Evolutionary conservation across 768 basidiomycete genomes (phyloP), one percentile per base, ranked within the genome.

Genomic region (Paxillus ammoniavirescens): DNA sequence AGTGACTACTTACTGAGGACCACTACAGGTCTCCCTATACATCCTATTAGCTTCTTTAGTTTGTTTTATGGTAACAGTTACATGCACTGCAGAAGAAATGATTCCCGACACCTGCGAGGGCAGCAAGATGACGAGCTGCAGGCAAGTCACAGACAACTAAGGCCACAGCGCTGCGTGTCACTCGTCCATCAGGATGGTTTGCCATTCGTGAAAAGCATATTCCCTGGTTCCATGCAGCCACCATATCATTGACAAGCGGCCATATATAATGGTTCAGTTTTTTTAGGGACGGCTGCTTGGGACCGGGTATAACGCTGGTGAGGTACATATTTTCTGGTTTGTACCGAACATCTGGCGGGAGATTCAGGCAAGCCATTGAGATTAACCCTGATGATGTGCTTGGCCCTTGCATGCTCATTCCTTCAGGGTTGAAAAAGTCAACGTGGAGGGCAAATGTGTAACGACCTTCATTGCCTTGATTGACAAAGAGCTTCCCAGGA

Each of bases 381-480:
- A 44, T 64, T 60, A 65, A 57, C 3, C 73, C 71, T 8, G 67
- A 50, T 3, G 68, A 72, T 0, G 59, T 48, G 15, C 59, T 56
- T 33, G 71, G 69, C 9, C 71, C 69, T 1, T 61, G 54, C 0
- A 40, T 8, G 33, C 59, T 69, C 55, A 68, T 68, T 0, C 55
- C 54, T 23, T 54, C 52, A 1, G 70, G 71, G 50, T 73, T 73
- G 65, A 73, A 73, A 46, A 56, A 69, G 52, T 75, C 73, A 23
- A 69, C 50, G 33, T 55, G 54, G 5, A 75, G 57, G 15, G 58
- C 47, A 48, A 74, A 73, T 3, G 67, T 41, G 28, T 69, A 69
- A 4, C 57, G 61, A 5, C 62, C 66, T 44, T 68, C 63, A 6
- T 52, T 30, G 13, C 50, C 43, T 46, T 26, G 28, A 8, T 50